These are phyloP conservation scores for Omphalotus olearius DNA, from an alignment of 1,284 basidiomycete species.

Conservation along the genomic window DNA sequence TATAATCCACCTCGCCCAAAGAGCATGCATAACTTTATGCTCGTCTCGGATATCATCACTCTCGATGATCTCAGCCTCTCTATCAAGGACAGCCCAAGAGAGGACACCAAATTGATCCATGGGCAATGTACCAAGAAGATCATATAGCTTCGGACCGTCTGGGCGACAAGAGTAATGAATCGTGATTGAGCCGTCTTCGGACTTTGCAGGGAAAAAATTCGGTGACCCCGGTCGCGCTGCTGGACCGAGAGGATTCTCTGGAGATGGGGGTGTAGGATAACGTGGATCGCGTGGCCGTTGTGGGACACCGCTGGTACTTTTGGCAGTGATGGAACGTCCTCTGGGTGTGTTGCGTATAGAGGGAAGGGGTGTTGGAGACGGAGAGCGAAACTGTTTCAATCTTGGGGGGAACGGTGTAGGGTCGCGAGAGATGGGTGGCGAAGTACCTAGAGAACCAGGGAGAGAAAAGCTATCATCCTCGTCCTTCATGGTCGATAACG, in stretches of 20 bases:
- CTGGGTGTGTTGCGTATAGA: neutral
- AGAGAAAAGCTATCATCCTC: neutral
- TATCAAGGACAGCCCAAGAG: conserved; percentile 60
- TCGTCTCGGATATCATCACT: conserved; percentile 63
- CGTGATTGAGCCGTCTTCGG: conserved; percentile 38
- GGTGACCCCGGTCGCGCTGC: conserved; percentile 29
- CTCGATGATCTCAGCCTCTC: conserved; percentile 71
- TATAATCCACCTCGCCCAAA: conserved; percentile 73
- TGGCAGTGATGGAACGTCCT: neutral
- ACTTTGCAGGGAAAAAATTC: conserved; percentile 49
- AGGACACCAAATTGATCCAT: conserved; percentile 58
- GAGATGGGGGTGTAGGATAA: conserved; percentile 39
- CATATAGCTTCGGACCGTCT: conserved; percentile 58
- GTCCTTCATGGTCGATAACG: neutral
- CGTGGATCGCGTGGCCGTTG: conserved; percentile 21
- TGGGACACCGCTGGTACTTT: neutral
- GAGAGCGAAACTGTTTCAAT: neutral
- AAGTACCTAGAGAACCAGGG: neutral
- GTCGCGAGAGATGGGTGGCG: neutral
- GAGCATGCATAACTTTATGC: conserved; percentile 69
- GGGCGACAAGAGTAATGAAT: conserved; percentile 58
- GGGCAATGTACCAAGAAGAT: conserved; percentile 55
- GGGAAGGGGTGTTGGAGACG: neutral
- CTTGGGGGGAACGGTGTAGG: neutral
- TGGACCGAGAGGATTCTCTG: conserved; percentile 44